Percentiles rank a stretch among this genome's conserved stretches.
These are phyloP conservation scores for Ceriops zippeliana DNA, from an alignment of 345 rosid genomes.

Conservation along the genomic window DNA sequence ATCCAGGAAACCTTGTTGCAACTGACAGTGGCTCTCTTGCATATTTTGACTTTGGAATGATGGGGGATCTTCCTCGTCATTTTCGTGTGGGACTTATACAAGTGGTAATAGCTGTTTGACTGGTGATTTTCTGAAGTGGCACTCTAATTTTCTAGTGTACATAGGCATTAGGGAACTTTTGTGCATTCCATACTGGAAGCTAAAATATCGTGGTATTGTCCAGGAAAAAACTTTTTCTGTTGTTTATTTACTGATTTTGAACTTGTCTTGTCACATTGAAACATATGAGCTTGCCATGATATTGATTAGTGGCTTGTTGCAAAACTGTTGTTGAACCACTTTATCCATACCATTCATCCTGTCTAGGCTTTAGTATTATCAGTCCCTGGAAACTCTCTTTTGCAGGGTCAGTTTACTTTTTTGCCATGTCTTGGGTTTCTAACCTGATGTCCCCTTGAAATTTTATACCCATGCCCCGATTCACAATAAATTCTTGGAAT, in stretches of 20 bases:
- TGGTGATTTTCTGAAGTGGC: background rate
- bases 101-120: conserved; percentile 51
- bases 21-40: conserved; percentile 65
- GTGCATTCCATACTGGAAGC: too few relatives aligned
- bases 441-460: background rate
- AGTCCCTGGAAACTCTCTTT: background rate
- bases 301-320: background rate
- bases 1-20: conserved; percentile 98
- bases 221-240: background rate
- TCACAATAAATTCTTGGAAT: background rate
- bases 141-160: background rate
- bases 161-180: background rate
- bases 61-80: conserved; percentile 96
- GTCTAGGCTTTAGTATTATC: background rate
- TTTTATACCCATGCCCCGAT: background rate
- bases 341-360: background rate
- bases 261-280: background rate
- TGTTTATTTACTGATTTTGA: background rate
- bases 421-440: background rate
- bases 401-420: background rate
- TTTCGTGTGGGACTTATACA: conserved; percentile 93
- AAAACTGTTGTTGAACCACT: background rate
- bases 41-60: conserved; percentile 96
- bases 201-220: too few relatives aligned
- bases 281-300: background rate